Conservation (phyloP, 202 grass and related monocot species). For the Panicum virgatum region DNA sequence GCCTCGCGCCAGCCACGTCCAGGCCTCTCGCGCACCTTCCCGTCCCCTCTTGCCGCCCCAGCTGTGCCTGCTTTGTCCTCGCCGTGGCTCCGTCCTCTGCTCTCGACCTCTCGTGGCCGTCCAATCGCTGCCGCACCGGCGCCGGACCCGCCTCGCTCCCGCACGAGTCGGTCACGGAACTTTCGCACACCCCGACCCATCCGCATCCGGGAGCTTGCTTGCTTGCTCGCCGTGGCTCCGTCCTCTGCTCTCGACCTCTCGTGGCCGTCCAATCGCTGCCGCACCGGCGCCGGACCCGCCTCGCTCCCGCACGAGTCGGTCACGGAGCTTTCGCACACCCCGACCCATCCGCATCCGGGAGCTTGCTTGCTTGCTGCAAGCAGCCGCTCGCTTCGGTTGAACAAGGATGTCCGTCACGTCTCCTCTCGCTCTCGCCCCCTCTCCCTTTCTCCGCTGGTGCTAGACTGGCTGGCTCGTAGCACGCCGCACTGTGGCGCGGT, state of each 20-base stretch:
- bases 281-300: neutral
- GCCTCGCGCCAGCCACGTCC: neutral
- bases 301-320: neutral
- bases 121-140: neutral
- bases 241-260: too few relatives aligned
- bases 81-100: too few relatives aligned
- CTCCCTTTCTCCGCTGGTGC: neutral
- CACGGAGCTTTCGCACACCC: neutral
- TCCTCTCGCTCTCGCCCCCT: neutral
- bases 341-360: too few relatives aligned
- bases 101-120: slow-evolving; percentile 19
- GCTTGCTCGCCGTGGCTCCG: too few relatives aligned
- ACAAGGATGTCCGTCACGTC: too few relatives aligned
- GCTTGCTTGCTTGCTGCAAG: too few relatives aligned
- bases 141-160: neutral
- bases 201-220: too few relatives aligned
- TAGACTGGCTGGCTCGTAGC: neutral
- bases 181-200: neutral
- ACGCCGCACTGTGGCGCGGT: neutral
- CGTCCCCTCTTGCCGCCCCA: neutral
- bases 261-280: neutral
- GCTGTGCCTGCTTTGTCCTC: neutral
- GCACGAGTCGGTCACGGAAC: neutral
- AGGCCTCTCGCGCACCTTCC: neutral
- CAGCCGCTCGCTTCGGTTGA: too few relatives aligned